phyloP scores from a whole-genome alignment of 2,329 filamentous ascomycete species.

The Elsinoe necatrix region DNA sequence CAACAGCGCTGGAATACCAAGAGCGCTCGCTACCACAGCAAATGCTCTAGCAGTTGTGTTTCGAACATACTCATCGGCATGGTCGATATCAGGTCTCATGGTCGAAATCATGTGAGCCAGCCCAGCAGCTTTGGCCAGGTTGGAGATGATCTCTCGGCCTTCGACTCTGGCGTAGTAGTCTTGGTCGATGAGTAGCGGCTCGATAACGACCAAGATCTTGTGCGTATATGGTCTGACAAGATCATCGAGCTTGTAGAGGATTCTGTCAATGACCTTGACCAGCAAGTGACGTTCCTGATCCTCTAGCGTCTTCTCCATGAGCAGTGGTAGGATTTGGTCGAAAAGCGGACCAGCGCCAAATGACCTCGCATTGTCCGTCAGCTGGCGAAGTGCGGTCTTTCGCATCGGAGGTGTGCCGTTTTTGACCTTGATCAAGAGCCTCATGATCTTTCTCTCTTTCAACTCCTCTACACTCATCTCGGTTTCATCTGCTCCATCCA shows the following conservation, averaged over 20 bases:
- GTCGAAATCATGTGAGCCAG: conserved; percentile 98
- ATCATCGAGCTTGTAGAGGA: conserved; percentile 96
- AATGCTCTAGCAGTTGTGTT: conserved; percentile 97
- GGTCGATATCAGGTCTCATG: conserved; percentile 97
- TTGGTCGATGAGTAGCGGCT: conserved; percentile 97
- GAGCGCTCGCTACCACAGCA: conserved; percentile 89
- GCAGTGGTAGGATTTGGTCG: conserved; percentile 89
- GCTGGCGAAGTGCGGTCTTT: conserved; percentile 92
- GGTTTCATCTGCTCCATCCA: conserved; percentile 88
- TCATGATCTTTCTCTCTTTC: conserved; percentile 98
- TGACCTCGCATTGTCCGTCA: conserved; percentile 93
- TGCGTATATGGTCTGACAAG: conserved; percentile 93
- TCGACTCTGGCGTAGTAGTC: conserved; percentile 98
- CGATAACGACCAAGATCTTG: conserved; percentile 97
- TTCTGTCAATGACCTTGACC: conserved; percentile 97
- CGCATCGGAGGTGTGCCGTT: conserved; percentile 98
- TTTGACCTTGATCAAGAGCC: conserved; percentile 93
- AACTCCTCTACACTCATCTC: conserved; percentile 87
- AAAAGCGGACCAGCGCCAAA: conserved; percentile 92
- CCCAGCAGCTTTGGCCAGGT: conserved; percentile 91
- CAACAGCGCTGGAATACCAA: conserved; percentile 89
- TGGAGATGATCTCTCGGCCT: conserved; percentile 97
- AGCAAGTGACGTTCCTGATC: conserved; percentile 96
- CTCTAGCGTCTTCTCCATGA: conserved; percentile 97
- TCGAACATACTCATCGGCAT: conserved; percentile 94